These are phyloP conservation scores for Simplicillium sp. DNA, from an alignment of 2,329 filamentous ascomycete genomes.

Conservation along the genomic window DNA sequence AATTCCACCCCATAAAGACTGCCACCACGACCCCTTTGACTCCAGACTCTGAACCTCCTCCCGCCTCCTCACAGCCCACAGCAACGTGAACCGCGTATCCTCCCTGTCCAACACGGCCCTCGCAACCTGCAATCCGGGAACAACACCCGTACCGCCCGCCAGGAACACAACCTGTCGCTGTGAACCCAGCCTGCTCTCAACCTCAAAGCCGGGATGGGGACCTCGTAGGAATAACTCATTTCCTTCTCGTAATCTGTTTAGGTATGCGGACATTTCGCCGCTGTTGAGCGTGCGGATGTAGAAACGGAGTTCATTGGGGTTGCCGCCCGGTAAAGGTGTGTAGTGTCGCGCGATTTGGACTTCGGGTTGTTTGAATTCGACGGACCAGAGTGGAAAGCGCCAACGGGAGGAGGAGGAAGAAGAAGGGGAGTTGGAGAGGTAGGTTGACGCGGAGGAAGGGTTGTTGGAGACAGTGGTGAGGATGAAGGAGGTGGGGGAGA, in stretches of 20 bases:
- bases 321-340: conserved; percentile 62
- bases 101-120: conserved; percentile 43
- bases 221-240: conserved; percentile 67
- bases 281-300: conserved; percentile 68
- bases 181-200: conserved; percentile 22
- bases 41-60: conserved; percentile 33
- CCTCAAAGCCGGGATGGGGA: conserved; percentile 59
- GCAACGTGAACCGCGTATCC: conserved; percentile 46
- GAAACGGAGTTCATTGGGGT: conserved; percentile 49
- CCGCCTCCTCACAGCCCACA: conserved; percentile 69
- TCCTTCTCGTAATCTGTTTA: conserved; percentile 55
- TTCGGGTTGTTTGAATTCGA: conserved; percentile 91
- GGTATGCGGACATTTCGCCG: conserved; percentile 80
- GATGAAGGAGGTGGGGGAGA: conserved; percentile 60
- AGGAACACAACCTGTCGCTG: conserved; percentile 60
- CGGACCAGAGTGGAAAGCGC: conserved; percentile 64
- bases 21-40: conserved; percentile 13
- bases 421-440: conserved; percentile 13
- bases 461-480: conserved; percentile 48
- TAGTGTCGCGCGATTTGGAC: conserved; percentile 88
- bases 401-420: conserved; percentile 16
- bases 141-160: conserved; percentile 87
- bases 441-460: conserved; percentile 16
- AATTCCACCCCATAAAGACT: conserved; percentile 10
- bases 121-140: conserved; percentile 76